Evolutionary conservation across 805 yeast genomes (phyloP), one percentile per base, ranked within the genome.

Genomic region (Allodekkera sacchari): DNA sequence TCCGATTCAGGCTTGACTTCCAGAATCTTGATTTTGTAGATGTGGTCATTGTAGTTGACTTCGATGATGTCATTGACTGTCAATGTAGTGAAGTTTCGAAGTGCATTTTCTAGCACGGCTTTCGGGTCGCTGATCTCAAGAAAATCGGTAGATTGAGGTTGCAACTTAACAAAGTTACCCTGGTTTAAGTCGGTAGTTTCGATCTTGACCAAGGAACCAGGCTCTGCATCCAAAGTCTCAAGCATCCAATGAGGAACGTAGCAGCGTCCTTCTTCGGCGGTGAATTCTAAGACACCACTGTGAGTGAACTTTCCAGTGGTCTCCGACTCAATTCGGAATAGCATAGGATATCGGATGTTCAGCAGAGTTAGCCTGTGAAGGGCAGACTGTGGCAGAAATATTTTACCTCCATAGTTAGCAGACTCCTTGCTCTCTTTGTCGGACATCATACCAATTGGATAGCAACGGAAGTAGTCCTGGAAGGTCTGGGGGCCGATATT

Each of bases 241-340:
- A 92, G 73, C 88, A 92, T 88, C 99, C 99, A 92, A 45, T 83
- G 85, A 0, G 99, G 99, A 22, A 92, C 48, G 53, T 92, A 92
- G 3, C 75, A 92, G 35, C 98, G 68, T 12, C 99, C 99, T 62
- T 92, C 98, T 51, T 92, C 97, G 1, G 98, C 96, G 12, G 83
- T 81, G 55, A 92, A 92, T 59, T 92, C 98, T 38, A 92, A 62
- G 18, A 92, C 98, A 50, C 99, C 99, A 28, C 88, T 82, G 53
- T 87, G 95, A 0, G 96, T 84, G 6, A 53, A 61, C 20, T 64
- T 52, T 13, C 57, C 66, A 3, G 66, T 63, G 16, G 71, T 63
- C 44, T 80, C 94, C 34, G 82, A 81, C 21, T 65, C 63, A 25
- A 92, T 59, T 53, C 81, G 82, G 50, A 92, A 92, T 30, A 92